phyloP scores from a whole-genome alignment of 2,329 filamentous ascomycete genomes.

The Aspergillus unguis region DNA sequence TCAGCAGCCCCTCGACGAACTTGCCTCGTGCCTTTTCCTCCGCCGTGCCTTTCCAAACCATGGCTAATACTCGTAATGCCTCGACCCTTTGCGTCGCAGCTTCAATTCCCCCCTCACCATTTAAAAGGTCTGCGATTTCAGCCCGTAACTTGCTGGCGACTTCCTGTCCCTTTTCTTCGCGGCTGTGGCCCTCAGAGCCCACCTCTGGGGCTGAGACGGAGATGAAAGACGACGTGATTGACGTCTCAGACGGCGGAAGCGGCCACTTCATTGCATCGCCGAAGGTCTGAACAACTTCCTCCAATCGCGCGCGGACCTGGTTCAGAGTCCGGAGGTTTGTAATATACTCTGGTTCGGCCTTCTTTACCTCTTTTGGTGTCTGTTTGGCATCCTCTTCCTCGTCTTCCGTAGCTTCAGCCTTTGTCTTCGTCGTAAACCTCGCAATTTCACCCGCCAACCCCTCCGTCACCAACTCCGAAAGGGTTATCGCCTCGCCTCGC shows the following conservation, averaged over 20 bases:
- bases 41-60: constrained; percentile 92
- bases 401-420: constrained; percentile 14
- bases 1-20: constrained; percentile 78
- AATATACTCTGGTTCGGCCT: constrained; percentile 64
- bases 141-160: constrained; percentile 62
- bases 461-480: constrained; percentile 74
- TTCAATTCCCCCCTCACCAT: constrained; percentile 62
- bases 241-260: constrained; percentile 81
- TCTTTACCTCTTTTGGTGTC: constrained; percentile 8
- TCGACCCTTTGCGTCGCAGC: constrained; percentile 72
- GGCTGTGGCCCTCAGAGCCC: constrained; percentile 62
- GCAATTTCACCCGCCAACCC: constrained; percentile 67
- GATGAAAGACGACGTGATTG: constrained; percentile 78
- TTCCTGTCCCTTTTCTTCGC: constrained; percentile 82
- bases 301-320: constrained; percentile 76
- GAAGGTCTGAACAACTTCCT: constrained; percentile 85
- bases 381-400: constrained; percentile 24
- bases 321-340: constrained; percentile 77
- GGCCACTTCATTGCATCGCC: constrained; percentile 95
- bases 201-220: constrained; percentile 84
- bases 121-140: constrained; percentile 68
- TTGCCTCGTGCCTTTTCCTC: constrained; percentile 82
- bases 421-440: constrained; percentile 56
- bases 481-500: constrained; percentile 78
- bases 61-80: constrained; percentile 69